Evolutionary conservation across 352 stramenopile species (phyloP).

Genomic region (Phytophthora megakarya): DNA sequence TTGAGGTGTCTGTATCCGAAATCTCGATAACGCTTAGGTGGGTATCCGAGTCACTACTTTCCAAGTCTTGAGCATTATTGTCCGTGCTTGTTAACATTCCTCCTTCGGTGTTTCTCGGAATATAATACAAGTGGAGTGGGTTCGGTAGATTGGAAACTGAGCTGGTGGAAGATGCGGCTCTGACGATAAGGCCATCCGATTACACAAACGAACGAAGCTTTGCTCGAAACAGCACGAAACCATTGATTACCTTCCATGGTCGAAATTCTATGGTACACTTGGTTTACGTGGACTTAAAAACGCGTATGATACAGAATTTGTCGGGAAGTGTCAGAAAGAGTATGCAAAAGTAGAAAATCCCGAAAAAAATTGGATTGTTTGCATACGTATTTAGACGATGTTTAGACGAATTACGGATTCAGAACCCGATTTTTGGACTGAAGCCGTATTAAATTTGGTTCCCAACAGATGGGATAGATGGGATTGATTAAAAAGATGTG

Average conservation of each 20-base stretch:
- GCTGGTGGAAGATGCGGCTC: neutral
- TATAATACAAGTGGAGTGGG: too few species aligned
- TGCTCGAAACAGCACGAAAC: neutral
- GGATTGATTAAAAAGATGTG: slow-evolving; percentile 22
- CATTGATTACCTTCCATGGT: neutral
- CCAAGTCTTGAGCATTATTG: slow-evolving; percentile 1
- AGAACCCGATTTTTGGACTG: too few species aligned
- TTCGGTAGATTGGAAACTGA: slow-evolving; percentile 15
- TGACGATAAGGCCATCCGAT: neutral
- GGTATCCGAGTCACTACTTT: slow-evolving; percentile 2
- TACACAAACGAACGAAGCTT: slow-evolving; percentile 4
- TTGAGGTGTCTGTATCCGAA: slow-evolving; percentile 16
- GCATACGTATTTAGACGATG: too few species aligned
- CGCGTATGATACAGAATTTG: too few species aligned
- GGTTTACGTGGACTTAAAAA: too few species aligned
- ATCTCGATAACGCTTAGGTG: slow-evolving; percentile 22
- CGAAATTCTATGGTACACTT: too few species aligned
- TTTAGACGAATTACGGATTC: too few species aligned
- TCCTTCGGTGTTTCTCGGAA: neutral
- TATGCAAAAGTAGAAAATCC: too few species aligned
- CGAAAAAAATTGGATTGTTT: too few species aligned
- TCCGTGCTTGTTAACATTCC: slow-evolving; percentile 13
- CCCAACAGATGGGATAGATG: slow-evolving; percentile 3
- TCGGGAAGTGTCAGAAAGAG: neutral
- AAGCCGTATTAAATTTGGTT: too few species aligned